Percentiles rank a stretch among this genome's conserved stretches.
These are phyloP conservation scores for Endogone sp. DNA, from an alignment of 192 early-diverging fungal genomes.

Conservation along the genomic window DNA sequence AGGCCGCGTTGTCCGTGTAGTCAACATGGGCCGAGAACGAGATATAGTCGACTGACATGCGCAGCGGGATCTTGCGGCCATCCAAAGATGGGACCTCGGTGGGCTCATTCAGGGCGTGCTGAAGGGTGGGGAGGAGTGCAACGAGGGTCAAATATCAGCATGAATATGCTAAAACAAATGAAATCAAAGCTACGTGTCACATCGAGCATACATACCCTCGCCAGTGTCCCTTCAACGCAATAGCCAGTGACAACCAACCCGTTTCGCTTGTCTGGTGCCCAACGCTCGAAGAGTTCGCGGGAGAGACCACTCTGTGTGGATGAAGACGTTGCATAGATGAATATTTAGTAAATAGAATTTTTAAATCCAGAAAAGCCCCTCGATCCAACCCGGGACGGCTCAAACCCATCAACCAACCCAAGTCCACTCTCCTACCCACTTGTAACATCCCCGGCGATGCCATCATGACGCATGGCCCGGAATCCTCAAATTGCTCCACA, in stretches of 20 bases:
- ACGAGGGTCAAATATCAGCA: neutral
- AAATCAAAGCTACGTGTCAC: neutral
- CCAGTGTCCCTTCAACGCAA: slow-evolving; percentile 95
- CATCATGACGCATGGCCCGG: slow-evolving; percentile 98
- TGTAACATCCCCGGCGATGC: slow-evolving; percentile 98
- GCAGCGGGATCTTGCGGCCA: slow-evolving; percentile 75
- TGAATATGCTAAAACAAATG: neutral
- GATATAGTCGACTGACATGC: slow-evolving; percentile 89
- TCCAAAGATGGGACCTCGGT: slow-evolving; percentile 76
- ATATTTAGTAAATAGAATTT: neutral
- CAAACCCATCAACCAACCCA: neutral
- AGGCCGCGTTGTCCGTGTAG: slow-evolving; percentile 91
- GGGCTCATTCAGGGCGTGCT: slow-evolving; percentile 75
- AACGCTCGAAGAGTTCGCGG: slow-evolving; percentile 91
- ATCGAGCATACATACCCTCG: slow-evolving; percentile 50
- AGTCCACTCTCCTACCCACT: slow-evolving; percentile 22
- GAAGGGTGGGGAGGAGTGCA: neutral
- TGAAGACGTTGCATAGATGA: too few relatives aligned
- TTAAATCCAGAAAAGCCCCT: too few relatives aligned
- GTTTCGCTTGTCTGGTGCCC: slow-evolving; percentile 90
- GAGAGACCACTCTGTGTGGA: slow-evolving; percentile 79
- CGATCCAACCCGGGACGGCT: too few relatives aligned
- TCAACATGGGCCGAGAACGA: slow-evolving; percentile 99
- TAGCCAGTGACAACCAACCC: slow-evolving; percentile 96
- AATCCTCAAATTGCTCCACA: slow-evolving; percentile 86